Evolutionary conservation across 148 eudicot species (phyloP), one percentile per base, ranked within the genome.

Genomic region (Hydrangea macrophylla): DNA sequence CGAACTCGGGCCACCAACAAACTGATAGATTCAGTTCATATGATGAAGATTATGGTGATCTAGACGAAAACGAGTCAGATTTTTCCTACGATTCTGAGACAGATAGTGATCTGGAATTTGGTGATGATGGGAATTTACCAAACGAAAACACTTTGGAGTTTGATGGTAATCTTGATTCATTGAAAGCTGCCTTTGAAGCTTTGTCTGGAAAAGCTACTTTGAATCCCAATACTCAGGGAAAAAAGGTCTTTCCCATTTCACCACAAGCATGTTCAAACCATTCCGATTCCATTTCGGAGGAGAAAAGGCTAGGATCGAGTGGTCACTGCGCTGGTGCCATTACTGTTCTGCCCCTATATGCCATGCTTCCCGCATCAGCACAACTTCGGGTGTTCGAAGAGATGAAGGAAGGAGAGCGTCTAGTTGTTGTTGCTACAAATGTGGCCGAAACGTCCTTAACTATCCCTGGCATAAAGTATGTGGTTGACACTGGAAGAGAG

Each of bases 401-500:
- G 35, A 71, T 72, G 17, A 84, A 76, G 76, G 88, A 83, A 70
- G 90, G 90, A 39, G 93, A 87, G 75, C 87, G 97, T 55, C 82
- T 94, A 55, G 87, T 94, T 54, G 91, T 94, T 72, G 87, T 94
- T 73, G 96, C 97, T 31, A 90, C 99, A 39, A 94, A 94, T 79
- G 97, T 94, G 32, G 97, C 99, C 35, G 99, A 94, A 78, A 94
- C 99, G 67, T 94, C 97, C 62, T 72, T 90, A 70, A 94, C 99
- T 12, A 94, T 94, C 57, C 96, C 93, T 17, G 99, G 97, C 30
- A 83, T 94, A 58, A 94, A 84, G 68, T 94, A 94, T 71, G 99
- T 94, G 65, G 90, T 94, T 26, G 99, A 94, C 79, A 87, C 97
- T 17, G 99, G 97, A 66, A 86, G 90, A 78, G 97, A 90, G 66